phyloP scores from a whole-genome alignment of 2,329 filamentous ascomycete genomes.

The Rasamsonia emersonii region DNA sequence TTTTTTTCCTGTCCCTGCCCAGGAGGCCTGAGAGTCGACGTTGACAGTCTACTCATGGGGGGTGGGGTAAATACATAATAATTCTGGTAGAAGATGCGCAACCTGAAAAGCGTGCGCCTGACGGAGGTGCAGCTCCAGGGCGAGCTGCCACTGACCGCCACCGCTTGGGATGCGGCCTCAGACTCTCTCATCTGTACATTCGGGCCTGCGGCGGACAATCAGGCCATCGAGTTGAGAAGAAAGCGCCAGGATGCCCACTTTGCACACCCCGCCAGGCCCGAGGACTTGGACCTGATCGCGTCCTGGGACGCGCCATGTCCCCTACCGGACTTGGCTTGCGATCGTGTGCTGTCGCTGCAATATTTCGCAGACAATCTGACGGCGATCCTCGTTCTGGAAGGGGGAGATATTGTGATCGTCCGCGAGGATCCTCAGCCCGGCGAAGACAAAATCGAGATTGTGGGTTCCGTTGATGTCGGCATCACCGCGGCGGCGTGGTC shows the following conservation, averaged over 20 bases:
- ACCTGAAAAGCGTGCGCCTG: slow-evolving; percentile 70
- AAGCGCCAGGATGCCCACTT: slow-evolving; percentile 27
- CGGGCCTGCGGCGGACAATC: slow-evolving; percentile 63
- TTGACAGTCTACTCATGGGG: too few species aligned
- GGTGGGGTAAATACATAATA: too few species aligned
- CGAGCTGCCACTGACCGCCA: slow-evolving; percentile 59
- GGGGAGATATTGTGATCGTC: slow-evolving; percentile 83
- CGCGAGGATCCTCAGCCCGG: slow-evolving; percentile 59
- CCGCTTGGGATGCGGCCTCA: slow-evolving; percentile 74
- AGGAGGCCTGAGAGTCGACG: too few species aligned
- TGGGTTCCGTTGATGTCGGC: slow-evolving; percentile 86
- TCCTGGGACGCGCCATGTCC: slow-evolving; percentile 86
- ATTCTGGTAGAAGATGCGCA: slow-evolving; percentile 59
- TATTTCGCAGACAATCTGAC: slow-evolving; percentile 73
- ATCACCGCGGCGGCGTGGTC: slow-evolving; percentile 89
- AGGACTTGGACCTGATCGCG: slow-evolving; percentile 50
- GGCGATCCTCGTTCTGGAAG: slow-evolving; percentile 74
- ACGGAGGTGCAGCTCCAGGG: slow-evolving; percentile 53
- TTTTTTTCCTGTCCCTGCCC: too few species aligned
- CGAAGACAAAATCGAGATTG: slow-evolving; percentile 82
- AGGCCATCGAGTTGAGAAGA: slow-evolving; percentile 64
- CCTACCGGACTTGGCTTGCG: slow-evolving; percentile 63
- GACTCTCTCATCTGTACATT: slow-evolving; percentile 75
- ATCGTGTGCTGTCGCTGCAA: slow-evolving; percentile 70
- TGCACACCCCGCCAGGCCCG: slow-evolving; percentile 32